Conservation (phyloP, 139 green algal species). For the Tetradesmus lagerheimii region DNA sequence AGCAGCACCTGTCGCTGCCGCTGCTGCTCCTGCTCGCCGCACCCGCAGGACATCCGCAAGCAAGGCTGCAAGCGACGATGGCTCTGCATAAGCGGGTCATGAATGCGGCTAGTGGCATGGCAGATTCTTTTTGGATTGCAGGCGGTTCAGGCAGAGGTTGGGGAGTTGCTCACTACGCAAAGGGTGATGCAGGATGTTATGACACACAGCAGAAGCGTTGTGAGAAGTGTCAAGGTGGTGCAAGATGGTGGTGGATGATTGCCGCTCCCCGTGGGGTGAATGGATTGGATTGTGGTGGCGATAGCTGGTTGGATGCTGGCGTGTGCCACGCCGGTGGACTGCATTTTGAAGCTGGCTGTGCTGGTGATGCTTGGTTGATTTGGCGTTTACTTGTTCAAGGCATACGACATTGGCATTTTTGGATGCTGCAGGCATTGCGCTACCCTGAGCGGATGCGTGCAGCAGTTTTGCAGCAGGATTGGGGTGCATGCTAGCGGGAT, state of each 20-base stretch:
- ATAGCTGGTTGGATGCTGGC: too few relatives aligned
- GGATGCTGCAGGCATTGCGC: neutral
- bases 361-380: neutral
- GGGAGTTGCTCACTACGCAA: too few relatives aligned
- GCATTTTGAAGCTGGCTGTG: neutral
- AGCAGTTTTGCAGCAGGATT: neutral
- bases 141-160: neutral
- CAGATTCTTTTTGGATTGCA: too few relatives aligned
- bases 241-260: too few relatives aligned
- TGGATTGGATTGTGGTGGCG: too few relatives aligned
- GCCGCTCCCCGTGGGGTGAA: too few relatives aligned
- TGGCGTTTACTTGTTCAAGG: neutral
- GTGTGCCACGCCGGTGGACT: too few relatives aligned
- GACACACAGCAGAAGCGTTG: too few relatives aligned
- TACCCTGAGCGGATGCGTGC: neutral
- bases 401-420: neutral
- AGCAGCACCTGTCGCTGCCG: neutral
- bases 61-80: slow-evolving; percentile 22
- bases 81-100: neutral
- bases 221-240: too few relatives aligned
- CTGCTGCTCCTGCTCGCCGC: neutral
- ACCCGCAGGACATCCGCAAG: slow-evolving; percentile 22
- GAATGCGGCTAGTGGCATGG: too few relatives aligned
- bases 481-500: too few relatives aligned
- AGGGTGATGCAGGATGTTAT: too few relatives aligned